Evolutionary conservation across 257 asterid species (phyloP), one percentile per base, ranked within the genome.

Genomic region (Solanum sitiens): DNA sequence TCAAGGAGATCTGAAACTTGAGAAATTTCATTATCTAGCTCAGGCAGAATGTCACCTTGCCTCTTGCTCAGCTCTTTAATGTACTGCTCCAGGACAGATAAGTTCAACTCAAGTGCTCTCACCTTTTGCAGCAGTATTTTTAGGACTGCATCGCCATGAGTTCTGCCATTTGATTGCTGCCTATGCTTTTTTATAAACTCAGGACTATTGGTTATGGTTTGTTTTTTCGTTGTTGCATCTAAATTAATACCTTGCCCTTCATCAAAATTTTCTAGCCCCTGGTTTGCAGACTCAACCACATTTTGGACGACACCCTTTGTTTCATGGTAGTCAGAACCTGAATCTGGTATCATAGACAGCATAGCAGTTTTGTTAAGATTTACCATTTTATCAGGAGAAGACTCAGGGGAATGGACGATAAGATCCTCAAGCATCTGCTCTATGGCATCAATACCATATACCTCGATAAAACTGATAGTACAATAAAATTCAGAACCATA

Each of bases 341-440:
- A 39, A 85, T 94, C 95, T 23, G 94, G 91, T 40, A 72, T n/a
- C 87, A 83, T 85, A 72, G 86, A 73, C 83, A 95, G 93, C 75
- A 80, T 42, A 39, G 85, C 88, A 11, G 98, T 94, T 15, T 94
- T 89, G 88, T 93, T 93, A 23, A 92, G 91, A 86, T 86, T 85
- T 56, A 92, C 83, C 56, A 73, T 83, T 88, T 87, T 89, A 65
- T 88, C 91, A 25, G 90, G 30, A n/a, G 94, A 87, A 86, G 95
- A 76, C 61, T 90, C 98, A 71, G 83, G 93, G 11, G 98, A 90
- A 76, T 94, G 91, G 53, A 92, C 95, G 39, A 95, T 94, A 87
- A 97, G 94, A 93, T 96, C 99, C 91, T 95, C 99, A 14, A 97
- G 99, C 99, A 97, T 97, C 56, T 94, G 95, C 86, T 95, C 99